phyloP scores from a whole-genome alignment of 2,329 filamentous ascomycete genomes.

The Ophiosphaerella korrae region DNA sequence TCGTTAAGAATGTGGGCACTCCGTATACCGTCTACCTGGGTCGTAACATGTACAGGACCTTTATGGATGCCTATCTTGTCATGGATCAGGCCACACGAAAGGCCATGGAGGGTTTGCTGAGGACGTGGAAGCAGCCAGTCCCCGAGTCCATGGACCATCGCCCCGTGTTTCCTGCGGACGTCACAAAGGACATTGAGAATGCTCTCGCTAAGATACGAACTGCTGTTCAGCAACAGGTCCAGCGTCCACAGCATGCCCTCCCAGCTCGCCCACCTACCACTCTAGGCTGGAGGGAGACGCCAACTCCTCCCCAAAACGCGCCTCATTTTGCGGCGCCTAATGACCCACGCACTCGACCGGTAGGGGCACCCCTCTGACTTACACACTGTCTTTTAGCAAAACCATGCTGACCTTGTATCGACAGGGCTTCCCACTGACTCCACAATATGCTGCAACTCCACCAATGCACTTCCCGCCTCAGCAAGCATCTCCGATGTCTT shows the following conservation, averaged over 20 bases:
- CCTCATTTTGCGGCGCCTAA: conserved; percentile 40
- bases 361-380: conserved; percentile 16
- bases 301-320: conserved; percentile 68
- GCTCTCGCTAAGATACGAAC: conserved; percentile 83
- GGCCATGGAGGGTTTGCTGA: conserved; percentile 96
- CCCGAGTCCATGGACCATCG: conserved; percentile 91
- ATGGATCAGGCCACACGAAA: conserved; percentile 82
- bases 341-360: conserved; percentile 45
- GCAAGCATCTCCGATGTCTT: conserved; percentile 31
- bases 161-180: conserved; percentile 86
- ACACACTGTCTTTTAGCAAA: background rate
- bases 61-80: conserved; percentile 94
- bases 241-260: conserved; percentile 47
- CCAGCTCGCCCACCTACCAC: conserved; percentile 52
- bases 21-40: conserved; percentile 96
- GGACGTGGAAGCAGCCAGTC: conserved; percentile 97
- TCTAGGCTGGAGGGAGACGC: conserved; percentile 71
- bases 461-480: conserved; percentile 38
- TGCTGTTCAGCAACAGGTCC: conserved; percentile 63
- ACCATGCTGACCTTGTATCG: conserved; percentile 5
- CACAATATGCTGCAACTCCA: conserved; percentile 32
- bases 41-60: conserved; percentile 87
- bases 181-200: conserved; percentile 90
- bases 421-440: conserved; percentile 27
- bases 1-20: conserved; percentile 97